Evolutionary conservation across 345 rosid genomes (phyloP).

Genomic region (Combretum micranthum): DNA sequence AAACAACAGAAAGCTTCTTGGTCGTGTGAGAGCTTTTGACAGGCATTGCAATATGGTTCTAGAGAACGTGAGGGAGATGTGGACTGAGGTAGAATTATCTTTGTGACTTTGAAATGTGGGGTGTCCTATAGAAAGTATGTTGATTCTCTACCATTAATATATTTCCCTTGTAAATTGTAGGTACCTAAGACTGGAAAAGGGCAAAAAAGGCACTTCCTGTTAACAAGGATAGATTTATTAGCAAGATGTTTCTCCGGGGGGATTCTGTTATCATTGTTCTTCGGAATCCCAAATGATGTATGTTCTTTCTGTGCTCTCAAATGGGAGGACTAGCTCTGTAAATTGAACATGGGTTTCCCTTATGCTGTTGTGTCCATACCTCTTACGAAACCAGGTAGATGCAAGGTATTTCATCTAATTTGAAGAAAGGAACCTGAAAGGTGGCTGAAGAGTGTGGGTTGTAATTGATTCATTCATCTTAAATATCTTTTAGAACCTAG

Average conservation of each 20-base stretch:
- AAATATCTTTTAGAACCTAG: too few relatives aligned
- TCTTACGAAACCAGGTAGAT: too few relatives aligned
- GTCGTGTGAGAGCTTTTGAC: conserved; percentile 93
- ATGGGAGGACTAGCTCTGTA: too few relatives aligned
- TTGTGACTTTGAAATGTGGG: too few relatives aligned
- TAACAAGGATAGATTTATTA: conserved; percentile 90
- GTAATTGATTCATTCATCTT: too few relatives aligned
- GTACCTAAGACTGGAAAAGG: conserved; percentile 94
- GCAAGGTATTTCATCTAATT: too few relatives aligned
- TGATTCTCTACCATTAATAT: too few relatives aligned
- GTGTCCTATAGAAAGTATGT: too few relatives aligned
- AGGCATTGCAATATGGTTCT: conserved; percentile 99
- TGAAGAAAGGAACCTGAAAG: too few relatives aligned
- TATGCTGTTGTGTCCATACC: too few relatives aligned
- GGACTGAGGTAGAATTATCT: conserved; percentile 29
- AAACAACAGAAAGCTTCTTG: conserved; percentile 81
- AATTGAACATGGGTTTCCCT: too few relatives aligned
- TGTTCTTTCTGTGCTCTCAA: neutral
- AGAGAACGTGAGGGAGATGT: conserved; percentile 97
- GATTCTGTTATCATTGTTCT: conserved; percentile 97
- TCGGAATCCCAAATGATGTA: conserved; percentile 75
- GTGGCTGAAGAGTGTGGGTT: too few relatives aligned
- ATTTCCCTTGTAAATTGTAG: conserved; percentile 20
- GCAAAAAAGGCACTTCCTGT: conserved; percentile 92
- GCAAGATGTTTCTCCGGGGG: conserved; percentile 97